Conservation (phyloP, 495 filamentous ascomycete species). For the Aspergillus ellipticus region DNA sequence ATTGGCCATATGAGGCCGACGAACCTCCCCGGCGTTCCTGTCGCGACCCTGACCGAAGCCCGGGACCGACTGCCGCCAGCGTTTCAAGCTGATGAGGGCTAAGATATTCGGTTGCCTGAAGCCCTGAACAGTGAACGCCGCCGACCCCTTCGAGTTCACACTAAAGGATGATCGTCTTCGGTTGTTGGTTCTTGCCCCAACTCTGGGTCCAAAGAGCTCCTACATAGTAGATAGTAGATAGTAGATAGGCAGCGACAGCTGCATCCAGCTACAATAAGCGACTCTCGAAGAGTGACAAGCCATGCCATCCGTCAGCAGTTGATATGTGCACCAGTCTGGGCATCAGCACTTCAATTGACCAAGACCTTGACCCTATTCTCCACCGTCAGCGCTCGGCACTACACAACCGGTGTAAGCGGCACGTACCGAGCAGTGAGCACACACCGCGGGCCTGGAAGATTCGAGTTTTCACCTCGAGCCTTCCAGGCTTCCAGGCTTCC, state of each 20-base stretch:
- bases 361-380: no score
- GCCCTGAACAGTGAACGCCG: neutral
- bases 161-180: constrained; percentile 1
- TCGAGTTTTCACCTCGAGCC: no score
- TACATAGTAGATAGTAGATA: no score
- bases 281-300: no score
- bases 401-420: neutral
- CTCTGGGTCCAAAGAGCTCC: no score
- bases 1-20: neutral
- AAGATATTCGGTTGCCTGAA: constrained; percentile 2
- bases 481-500: no score
- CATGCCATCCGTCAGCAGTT: no score
- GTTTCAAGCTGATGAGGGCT: constrained; percentile 14
- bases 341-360: no score
- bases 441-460: neutral
- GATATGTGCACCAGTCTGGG: no score
- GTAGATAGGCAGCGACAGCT: no score
- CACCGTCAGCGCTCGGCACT: neutral
- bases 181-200: neutral
- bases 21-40: neutral
- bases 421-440: neutral
- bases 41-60: neutral
- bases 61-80: constrained; percentile 6
- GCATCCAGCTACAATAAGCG: no score
- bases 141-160: neutral